A percentile compares a stretch with the other conserved stretches of the same genome.
Conservation (phyloP, 805 yeast species). For the Sugiyamaella qingdaonensis region DNA sequence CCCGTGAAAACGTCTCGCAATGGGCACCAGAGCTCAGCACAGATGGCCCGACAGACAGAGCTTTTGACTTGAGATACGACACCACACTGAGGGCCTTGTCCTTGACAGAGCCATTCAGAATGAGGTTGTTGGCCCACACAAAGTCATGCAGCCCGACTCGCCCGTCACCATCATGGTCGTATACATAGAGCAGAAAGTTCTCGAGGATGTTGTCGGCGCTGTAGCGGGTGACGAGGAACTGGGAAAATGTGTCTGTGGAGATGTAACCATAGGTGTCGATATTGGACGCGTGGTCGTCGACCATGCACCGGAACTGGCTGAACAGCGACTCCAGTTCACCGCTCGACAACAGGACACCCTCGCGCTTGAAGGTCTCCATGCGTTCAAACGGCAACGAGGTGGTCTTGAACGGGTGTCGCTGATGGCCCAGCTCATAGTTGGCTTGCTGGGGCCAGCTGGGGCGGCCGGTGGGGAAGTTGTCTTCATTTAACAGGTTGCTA, state of each 20-base stretch:
- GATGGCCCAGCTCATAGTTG: not conserved
- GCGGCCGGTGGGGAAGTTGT: conserved; percentile 4
- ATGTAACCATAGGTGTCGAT: not conserved
- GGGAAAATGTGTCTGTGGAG: not conserved
- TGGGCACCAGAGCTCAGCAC: not conserved
- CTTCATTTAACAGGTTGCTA: not conserved
- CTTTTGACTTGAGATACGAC: not conserved
- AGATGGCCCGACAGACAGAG: not conserved
- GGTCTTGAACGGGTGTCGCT: not conserved
- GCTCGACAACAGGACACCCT: not conserved
- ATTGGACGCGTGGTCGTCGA: not conserved
- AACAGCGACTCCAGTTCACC: conserved; percentile 21
- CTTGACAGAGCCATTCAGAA: conserved; percentile 1
- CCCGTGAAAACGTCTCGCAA: not conserved
- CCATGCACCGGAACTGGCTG: conserved; percentile 17
- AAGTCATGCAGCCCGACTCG: conserved; percentile 11
- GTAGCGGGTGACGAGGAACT: conserved; percentile 10
- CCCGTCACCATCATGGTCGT: conserved; percentile 14
- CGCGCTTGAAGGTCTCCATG: conserved; percentile 9
- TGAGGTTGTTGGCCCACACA: conserved; percentile 5
- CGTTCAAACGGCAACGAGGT: conserved; percentile 7
- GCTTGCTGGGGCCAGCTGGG: conserved; percentile 14
- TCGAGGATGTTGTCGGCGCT: not conserved
- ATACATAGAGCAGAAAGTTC: conserved; percentile 1
- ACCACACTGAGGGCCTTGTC: not conserved